Percentiles rank a stretch among this genome's conserved stretches.
Evolutionary conservation across 1,284 basidiomycete genomes (phyloP).

Genomic region (Ustilago trichophora): DNA sequence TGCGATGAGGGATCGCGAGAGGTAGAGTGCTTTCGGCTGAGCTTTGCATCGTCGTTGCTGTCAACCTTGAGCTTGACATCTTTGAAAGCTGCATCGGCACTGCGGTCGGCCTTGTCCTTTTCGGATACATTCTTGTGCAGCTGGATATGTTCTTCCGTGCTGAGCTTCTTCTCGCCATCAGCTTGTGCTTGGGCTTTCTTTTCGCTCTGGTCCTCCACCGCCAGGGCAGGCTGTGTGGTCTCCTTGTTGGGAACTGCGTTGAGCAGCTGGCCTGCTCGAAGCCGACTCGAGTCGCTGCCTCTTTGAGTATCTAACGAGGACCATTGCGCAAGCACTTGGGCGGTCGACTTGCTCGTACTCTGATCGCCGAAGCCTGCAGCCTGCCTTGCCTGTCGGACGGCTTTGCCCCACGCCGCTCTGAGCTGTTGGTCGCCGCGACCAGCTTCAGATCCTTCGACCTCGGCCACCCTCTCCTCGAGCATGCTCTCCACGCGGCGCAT

Average conservation of each 20-base stretch:
- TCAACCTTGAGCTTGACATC: slow-evolving; percentile 1
- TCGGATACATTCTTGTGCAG: slow-evolving; percentile 29
- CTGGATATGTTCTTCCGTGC: slow-evolving; percentile 33
- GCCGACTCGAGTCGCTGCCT: slow-evolving; percentile 31
- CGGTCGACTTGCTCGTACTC: slow-evolving; percentile 4
- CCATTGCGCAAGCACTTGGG: slow-evolving; percentile 13
- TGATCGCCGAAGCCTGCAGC: slow-evolving; percentile 10
- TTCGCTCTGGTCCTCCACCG: slow-evolving; percentile 2
- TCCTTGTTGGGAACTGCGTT: slow-evolving; percentile 3
- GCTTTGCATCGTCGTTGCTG: slow-evolving; percentile 1
- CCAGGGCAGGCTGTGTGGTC: background rate
- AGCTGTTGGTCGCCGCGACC: slow-evolving; percentile 31
- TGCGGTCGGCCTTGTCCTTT: slow-evolving; percentile 26
- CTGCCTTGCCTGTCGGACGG: slow-evolving; percentile 20
- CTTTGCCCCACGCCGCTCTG: slow-evolving; percentile 38
- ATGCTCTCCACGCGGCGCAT: slow-evolving; percentile 46
- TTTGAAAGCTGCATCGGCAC: background rate
- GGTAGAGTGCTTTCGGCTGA: slow-evolving; percentile 3
- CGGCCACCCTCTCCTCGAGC: slow-evolving; percentile 55
- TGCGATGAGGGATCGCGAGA: slow-evolving; percentile 16
- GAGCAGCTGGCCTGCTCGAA: slow-evolving; percentile 8
- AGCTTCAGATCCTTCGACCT: slow-evolving; percentile 40
- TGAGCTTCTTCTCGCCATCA: slow-evolving; percentile 13
- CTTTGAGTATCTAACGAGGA: slow-evolving; percentile 35
- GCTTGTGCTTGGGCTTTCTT: background rate